Evolutionary conservation across 2,329 filamentous ascomycete genomes (phyloP).

Genomic region (Fusarium sp.): DNA sequence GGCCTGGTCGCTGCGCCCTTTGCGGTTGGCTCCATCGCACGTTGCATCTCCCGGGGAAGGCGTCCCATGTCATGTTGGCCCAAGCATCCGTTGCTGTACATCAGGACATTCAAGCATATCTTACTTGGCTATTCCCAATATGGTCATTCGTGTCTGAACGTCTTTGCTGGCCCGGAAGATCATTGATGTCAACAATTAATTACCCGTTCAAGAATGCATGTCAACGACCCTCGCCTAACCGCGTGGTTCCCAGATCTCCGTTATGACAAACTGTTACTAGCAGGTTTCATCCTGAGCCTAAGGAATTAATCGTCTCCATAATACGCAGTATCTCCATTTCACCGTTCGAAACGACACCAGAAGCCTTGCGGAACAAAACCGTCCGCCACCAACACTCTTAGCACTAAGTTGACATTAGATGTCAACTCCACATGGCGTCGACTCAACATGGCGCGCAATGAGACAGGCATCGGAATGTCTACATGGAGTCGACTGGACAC

Average conservation of each 20-base stretch:
- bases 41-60: slow-evolving; percentile 41
- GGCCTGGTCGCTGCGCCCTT: slow-evolving; percentile 28
- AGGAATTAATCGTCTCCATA: slow-evolving; percentile 28
- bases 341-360: slow-evolving; percentile 24
- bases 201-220: slow-evolving; percentile 34
- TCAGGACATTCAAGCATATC: slow-evolving; percentile 9
- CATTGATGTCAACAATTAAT: slow-evolving; percentile 45
- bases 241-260: slow-evolving; percentile 30
- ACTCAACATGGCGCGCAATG: slow-evolving; percentile 43
- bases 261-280: slow-evolving; percentile 12
- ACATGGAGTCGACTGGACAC: slow-evolving; percentile 15
- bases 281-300: slow-evolving; percentile 43
- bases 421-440: slow-evolving; percentile 45
- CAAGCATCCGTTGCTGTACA: background rate
- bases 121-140: slow-evolving; percentile 33
- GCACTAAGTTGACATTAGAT: slow-evolving; percentile 18
- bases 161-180: slow-evolving; percentile 39
- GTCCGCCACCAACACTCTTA: slow-evolving; percentile 14
- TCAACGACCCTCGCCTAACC: slow-evolving; percentile 25
- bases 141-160: slow-evolving; percentile 42
- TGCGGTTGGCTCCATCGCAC: slow-evolving; percentile 10
- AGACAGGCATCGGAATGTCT: slow-evolving; percentile 28
- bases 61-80: slow-evolving; percentile 11
- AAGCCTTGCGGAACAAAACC: slow-evolving; percentile 45
- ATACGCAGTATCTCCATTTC: slow-evolving; percentile 24